phyloP scores from a whole-genome alignment of 1,284 basidiomycete genomes.

The Trichosporon asahii region DNA sequence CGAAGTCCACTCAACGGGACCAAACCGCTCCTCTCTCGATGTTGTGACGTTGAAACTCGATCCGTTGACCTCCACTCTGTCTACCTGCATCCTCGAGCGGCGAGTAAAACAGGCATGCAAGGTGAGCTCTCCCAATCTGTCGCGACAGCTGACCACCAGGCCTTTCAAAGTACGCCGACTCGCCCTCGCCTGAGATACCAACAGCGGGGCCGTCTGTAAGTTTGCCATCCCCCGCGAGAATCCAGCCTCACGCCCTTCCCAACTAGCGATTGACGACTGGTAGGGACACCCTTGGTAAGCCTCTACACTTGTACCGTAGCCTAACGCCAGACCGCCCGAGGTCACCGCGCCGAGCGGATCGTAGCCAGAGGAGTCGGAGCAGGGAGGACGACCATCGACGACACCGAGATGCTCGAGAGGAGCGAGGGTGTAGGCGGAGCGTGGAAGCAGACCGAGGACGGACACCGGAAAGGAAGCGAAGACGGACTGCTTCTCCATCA shows the following conservation, averaged over 20 bases:
- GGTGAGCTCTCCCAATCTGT: conserved; percentile 6
- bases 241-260: conserved; percentile 20
- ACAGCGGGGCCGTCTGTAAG: conserved; percentile 23
- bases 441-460: background rate
- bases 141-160: conserved; percentile 15
- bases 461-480: background rate
- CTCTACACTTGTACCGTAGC: background rate
- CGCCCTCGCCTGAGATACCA: conserved; percentile 10
- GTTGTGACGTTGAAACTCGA: background rate
- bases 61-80: background rate
- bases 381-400: background rate
- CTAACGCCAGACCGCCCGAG: background rate
- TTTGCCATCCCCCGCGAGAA: conserved; percentile 7
- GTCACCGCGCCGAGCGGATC: background rate
- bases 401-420: background rate
- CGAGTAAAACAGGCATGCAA: conserved; percentile 13
- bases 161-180: conserved; percentile 19
- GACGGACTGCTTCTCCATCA: background rate
- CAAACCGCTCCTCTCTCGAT: background rate
- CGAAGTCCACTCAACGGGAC: background rate
- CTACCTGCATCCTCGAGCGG: background rate
- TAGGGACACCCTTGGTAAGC: conserved; percentile 7
- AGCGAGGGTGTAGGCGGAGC: background rate
- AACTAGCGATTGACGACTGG: background rate
- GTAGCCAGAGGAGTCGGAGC: background rate